These are phyloP conservation scores for Rosa rugosa DNA, from an alignment of 306 rosid species.

Conservation along the genomic window DNA sequence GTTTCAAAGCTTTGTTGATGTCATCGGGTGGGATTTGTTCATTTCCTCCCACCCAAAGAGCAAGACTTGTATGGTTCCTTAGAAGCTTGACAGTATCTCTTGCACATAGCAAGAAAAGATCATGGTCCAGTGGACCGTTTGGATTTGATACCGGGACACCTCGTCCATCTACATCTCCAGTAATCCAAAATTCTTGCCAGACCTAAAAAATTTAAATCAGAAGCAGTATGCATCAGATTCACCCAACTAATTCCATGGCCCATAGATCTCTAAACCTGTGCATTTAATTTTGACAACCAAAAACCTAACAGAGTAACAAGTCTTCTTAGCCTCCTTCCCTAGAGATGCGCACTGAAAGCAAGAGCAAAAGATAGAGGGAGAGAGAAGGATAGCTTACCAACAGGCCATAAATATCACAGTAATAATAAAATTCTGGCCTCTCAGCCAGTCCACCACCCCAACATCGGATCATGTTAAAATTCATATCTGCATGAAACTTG, in stretches of 20 bases:
- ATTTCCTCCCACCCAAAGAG: slow-evolving; percentile 98
- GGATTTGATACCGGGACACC: slow-evolving; percentile 84
- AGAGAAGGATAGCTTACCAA: slow-evolving; percentile 57
- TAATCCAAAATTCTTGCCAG: slow-evolving; percentile 99
- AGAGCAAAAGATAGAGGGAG: slow-evolving; percentile 14
- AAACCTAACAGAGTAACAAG: background rate
- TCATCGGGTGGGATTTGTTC: slow-evolving; percentile 91
- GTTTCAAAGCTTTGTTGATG: slow-evolving; percentile 65
- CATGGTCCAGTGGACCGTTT: slow-evolving; percentile 86
- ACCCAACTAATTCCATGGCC: background rate
- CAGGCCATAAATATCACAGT: slow-evolving; percentile 86
- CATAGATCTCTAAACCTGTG: background rate
- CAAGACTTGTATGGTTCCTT: slow-evolving; percentile 94
- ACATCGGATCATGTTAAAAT: slow-evolving; percentile 95
- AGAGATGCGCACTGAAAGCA: slow-evolving; percentile 5
- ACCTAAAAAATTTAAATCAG: slow-evolving; percentile 53
- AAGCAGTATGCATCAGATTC: slow-evolving; percentile 27
- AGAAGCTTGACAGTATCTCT: slow-evolving; percentile 94
- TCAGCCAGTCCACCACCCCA: slow-evolving; percentile 98
- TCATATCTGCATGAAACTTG: slow-evolving; percentile 95
- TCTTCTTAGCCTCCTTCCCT: background rate
- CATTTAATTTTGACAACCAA: background rate
- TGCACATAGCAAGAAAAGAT: slow-evolving; percentile 85
- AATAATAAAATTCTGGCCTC: slow-evolving; percentile 90
- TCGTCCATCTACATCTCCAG: slow-evolving; percentile 94